Percentiles rank a stretch among this genome's conserved stretches.
phyloP scores from a whole-genome alignment of 1,139 yeast genomes.

The Lodderomyces oxycetoniae region DNA sequence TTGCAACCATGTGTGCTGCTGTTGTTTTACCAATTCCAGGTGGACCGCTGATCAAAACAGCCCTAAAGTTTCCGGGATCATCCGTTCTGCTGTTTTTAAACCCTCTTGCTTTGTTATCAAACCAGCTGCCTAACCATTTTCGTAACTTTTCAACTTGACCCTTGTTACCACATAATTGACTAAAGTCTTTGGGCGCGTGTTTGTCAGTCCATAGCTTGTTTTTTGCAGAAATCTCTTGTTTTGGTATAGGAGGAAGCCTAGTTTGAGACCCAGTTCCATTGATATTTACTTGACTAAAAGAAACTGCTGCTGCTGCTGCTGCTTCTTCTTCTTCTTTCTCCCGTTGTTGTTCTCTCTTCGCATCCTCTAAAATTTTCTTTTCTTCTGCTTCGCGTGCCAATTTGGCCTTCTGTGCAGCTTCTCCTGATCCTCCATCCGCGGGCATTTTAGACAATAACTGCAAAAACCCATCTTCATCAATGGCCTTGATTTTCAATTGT shows the following conservation, averaged over 20 bases:
- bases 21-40: conserved; percentile 84
- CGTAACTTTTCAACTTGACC: conserved; percentile 62
- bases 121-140: conserved; percentile 81
- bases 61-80: conserved; percentile 66
- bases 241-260: neutral
- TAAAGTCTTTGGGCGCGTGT: conserved; percentile 75
- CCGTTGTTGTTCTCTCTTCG: conserved; percentile 24
- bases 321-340: conserved; percentile 16
- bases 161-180: conserved; percentile 89
- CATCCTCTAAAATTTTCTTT: conserved; percentile 45
- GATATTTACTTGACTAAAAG: too few species aligned
- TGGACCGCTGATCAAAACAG: conserved; percentile 81
- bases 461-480: conserved; percentile 82
- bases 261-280: conserved; percentile 1
- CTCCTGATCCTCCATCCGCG: conserved; percentile 84
- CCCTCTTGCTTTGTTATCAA: conserved; percentile 46
- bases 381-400: conserved; percentile 68
- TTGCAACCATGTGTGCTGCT: conserved; percentile 71
- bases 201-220: conserved; percentile 87
- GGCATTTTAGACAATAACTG: conserved; percentile 78
- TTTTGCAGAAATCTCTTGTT: conserved; percentile 32
- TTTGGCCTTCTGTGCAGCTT: conserved; percentile 66
- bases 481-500: conserved; percentile 68
- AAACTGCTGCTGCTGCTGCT: conserved; percentile 25
- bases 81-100: conserved; percentile 52